phyloP scores from a whole-genome alignment of 2,329 filamentous ascomycete species.

The Ciborinia camelliae region DNA sequence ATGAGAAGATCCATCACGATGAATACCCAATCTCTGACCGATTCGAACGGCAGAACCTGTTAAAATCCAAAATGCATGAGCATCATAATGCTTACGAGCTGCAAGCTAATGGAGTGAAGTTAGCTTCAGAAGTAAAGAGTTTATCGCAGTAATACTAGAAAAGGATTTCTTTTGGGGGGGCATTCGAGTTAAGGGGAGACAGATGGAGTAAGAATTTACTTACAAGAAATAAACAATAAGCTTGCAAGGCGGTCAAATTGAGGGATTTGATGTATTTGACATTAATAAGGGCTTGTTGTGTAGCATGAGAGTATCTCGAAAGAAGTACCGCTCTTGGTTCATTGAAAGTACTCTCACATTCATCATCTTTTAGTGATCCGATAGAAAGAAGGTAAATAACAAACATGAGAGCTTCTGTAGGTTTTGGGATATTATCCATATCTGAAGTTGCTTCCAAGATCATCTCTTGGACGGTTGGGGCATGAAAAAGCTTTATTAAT shows the following conservation, averaged over 20 bases:
- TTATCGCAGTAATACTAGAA: constrained; percentile 22
- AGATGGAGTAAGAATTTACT: constrained; percentile 28
- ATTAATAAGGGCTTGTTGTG: constrained; percentile 65
- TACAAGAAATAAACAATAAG: constrained; percentile 65
- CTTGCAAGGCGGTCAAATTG: constrained; percentile 64
- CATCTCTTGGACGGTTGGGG: constrained; percentile 59
- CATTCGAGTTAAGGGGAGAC: not conserved
- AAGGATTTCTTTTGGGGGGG: too few relatives aligned
- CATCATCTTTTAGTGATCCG: constrained; percentile 55
- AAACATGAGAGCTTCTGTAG: constrained; percentile 68
- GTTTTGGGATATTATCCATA: constrained; percentile 43
- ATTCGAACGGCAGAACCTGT: constrained; percentile 48
- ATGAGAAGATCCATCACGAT: constrained; percentile 42
- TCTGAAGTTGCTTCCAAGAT: constrained; percentile 60
- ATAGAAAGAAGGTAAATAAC: constrained; percentile 60
- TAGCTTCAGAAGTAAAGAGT: not conserved
- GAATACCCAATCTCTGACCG: constrained; percentile 48
- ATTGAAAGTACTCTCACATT: constrained; percentile 52
- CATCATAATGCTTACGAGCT: constrained; percentile 40
- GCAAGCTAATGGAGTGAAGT: constrained; percentile 28
- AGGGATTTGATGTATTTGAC: constrained; percentile 63
- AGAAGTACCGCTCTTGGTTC: constrained; percentile 51
- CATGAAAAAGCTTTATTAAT: constrained; percentile 65
- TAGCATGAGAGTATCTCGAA: constrained; percentile 53
- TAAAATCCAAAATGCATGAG: constrained; percentile 48